phyloP scores from a whole-genome alignment of 2,329 filamentous ascomycete genomes.

The Chrysoporthe deuterocubensis region DNA sequence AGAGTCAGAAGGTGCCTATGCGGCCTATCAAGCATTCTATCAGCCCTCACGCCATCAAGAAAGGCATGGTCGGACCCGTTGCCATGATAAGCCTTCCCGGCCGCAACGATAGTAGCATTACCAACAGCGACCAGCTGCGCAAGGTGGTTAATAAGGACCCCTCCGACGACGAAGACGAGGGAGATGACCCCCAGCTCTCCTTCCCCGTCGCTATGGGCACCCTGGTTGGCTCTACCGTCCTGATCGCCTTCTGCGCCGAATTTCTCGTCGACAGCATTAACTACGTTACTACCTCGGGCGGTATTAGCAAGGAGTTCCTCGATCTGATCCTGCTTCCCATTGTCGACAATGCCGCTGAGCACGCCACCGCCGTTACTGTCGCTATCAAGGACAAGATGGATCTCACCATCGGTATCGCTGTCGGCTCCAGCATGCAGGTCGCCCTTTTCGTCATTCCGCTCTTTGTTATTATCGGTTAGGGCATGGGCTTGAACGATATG shows the following conservation, averaged over 20 bases:
- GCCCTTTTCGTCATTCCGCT: slow-evolving; percentile 78
- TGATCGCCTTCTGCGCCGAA: slow-evolving; percentile 82
- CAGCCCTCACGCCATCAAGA: slow-evolving; percentile 42
- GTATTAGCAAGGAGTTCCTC: slow-evolving; percentile 73
- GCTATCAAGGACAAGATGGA: slow-evolving; percentile 88
- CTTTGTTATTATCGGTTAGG: slow-evolving; percentile 79
- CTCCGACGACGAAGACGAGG: slow-evolving; percentile 67
- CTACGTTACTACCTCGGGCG: slow-evolving; percentile 62
- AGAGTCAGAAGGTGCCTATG: slow-evolving; percentile 73
- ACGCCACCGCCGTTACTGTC: slow-evolving; percentile 79
- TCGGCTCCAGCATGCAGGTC: slow-evolving; percentile 81
- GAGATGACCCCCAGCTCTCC: slow-evolving; percentile 75
- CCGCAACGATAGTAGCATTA: slow-evolving; percentile 22
- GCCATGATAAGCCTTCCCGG: slow-evolving; percentile 43
- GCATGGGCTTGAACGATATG: slow-evolving; percentile 72
- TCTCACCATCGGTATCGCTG: slow-evolving; percentile 77
- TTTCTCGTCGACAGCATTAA: slow-evolving; percentile 78
- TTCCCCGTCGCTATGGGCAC: slow-evolving; percentile 73
- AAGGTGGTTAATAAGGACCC: slow-evolving; percentile 48
- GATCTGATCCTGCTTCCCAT: slow-evolving; percentile 81
- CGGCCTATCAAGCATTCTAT: slow-evolving; percentile 33
- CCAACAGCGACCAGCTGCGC: slow-evolving; percentile 49
- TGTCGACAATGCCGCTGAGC: slow-evolving; percentile 82
- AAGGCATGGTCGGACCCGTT: slow-evolving; percentile 47
- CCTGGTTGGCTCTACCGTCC: slow-evolving; percentile 72